Percentiles rank a stretch among this genome's conserved stretches.
Evolutionary conservation across 73 alveolate genomes (phyloP).

Genomic region (Tetrahymena borealis): DNA sequence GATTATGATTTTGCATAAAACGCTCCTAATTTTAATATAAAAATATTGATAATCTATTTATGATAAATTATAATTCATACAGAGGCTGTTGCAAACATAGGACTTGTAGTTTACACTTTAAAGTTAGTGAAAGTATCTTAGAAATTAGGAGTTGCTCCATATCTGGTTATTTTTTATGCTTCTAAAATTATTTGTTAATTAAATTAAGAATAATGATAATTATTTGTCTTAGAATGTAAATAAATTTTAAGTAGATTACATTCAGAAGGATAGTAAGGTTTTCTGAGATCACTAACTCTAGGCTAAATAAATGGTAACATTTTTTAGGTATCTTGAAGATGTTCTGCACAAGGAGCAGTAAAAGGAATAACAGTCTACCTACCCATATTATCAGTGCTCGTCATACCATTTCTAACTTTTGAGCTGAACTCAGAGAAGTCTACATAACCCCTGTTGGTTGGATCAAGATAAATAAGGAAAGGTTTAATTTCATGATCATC

Average conservation of each 20-base stretch:
- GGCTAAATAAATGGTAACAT: slow-evolving; percentile 13
- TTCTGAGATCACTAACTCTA: not conserved
- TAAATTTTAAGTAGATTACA: not conserved
- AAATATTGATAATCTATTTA: not conserved
- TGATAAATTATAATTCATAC: not conserved
- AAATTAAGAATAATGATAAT: not conserved
- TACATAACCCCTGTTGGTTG: slow-evolving; percentile 17
- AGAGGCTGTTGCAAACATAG: slow-evolving; percentile 10
- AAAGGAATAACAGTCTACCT: slow-evolving; percentile 6
- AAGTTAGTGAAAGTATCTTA: slow-evolving; percentile 25
- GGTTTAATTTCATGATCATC: slow-evolving; percentile 8
- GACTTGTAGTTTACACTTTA: not conserved
- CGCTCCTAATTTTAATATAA: not conserved
- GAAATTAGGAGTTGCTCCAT: slow-evolving; percentile 38
- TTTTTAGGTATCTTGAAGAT: slow-evolving; percentile 14
- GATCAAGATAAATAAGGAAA: slow-evolving; percentile 22
- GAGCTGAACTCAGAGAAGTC: slow-evolving; percentile 24
- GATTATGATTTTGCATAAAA: slow-evolving; percentile 22
- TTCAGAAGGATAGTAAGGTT: not conserved
- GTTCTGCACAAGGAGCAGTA: slow-evolving; percentile 18
- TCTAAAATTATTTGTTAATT: not conserved
- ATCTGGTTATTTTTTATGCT: not conserved
- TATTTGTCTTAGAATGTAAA: too few relatives aligned
- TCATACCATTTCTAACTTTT: slow-evolving; percentile 30
- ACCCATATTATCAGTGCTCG: slow-evolving; percentile 7